Conservation (phyloP, 495 filamentous ascomycete species). For the Penicillium steckii region DNA sequence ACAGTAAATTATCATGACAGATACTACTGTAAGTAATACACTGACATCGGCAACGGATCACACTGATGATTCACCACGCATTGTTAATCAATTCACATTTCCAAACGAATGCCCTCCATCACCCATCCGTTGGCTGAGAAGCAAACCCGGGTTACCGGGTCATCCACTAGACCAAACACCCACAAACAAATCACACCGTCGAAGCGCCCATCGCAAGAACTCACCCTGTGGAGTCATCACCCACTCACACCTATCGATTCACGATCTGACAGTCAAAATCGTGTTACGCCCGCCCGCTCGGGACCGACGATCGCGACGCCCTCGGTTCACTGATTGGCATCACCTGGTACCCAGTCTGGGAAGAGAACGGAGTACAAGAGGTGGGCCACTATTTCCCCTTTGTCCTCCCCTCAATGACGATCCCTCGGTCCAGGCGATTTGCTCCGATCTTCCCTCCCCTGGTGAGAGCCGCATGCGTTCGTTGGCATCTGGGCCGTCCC, state of each 20-base stretch:
- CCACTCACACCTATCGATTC: neutral
- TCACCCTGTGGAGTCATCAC: neutral
- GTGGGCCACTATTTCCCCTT: neutral
- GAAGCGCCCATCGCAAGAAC: neutral
- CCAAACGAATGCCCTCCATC: neutral
- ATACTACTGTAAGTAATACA: too few species aligned
- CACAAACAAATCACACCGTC: neutral
- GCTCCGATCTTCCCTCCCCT: neutral
- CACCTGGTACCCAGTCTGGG: neutral
- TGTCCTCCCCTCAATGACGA: neutral
- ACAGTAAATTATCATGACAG: too few species aligned
- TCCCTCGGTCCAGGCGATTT: neutral
- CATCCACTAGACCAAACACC: neutral
- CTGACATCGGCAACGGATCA: too few species aligned
- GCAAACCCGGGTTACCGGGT: neutral
- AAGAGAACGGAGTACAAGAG: too few species aligned
- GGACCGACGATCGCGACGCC: neutral
- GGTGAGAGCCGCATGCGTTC: slow-evolving; percentile 1
- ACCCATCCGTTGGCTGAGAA: neutral
- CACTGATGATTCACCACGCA: too few species aligned
- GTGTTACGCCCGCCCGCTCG: neutral
- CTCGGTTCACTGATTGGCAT: neutral
- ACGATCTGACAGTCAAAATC: neutral
- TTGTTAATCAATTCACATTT: neutral
- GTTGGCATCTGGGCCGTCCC: slow-evolving; percentile 1